Evolutionary conservation across 768 basidiomycete species (phyloP), one percentile per base, ranked within the genome.

Genomic region (Amanita inopinata): DNA sequence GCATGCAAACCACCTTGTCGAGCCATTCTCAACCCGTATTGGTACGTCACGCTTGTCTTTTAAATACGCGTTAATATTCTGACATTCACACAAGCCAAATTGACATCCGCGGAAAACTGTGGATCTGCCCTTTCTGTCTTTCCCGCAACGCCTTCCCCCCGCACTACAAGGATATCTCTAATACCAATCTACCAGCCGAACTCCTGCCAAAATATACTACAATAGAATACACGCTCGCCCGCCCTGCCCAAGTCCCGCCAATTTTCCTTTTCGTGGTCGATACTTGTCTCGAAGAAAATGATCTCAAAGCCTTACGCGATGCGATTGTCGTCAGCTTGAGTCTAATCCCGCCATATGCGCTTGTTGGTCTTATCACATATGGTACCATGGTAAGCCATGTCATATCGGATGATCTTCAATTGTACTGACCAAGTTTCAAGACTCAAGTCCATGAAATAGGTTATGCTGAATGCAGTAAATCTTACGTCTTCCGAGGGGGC

Each of bases 111-210:
- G 94, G 87, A 53, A 98, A 98, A 64, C 78, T 99, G 40, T 99
- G 96, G 96, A 99, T 98, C 51, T 99, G 96, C 57, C 96, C 96
- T 3, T 98, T 99, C 70, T 99, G 96, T 65, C 72, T 99, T 40
- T 83, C 87, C 25, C 83, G 96, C 46, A 99, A 98, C 60, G 79
- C 93, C 2, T 97, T 99, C 67, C 96, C 96, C 3, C 87, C 89
- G 0, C 94, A 99, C 61, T 99, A 99, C 74, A 94, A 96, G 66
- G 94, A 98, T 59, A 94, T 99, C 51, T 91, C 92, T 35, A 85
- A 84, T 63, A 93, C 87, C 51, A 98, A 98, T 63, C 76, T 98
- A 14, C 96, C 96, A 38, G 85, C 92, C 10, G 96, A 99, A 60
- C 75, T 99, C 22, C 64, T 98, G 28, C 92, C 94, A 56, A 93